Conservation (phyloP, 305 asterid genomes). For the Solanum chacoense region DNA sequence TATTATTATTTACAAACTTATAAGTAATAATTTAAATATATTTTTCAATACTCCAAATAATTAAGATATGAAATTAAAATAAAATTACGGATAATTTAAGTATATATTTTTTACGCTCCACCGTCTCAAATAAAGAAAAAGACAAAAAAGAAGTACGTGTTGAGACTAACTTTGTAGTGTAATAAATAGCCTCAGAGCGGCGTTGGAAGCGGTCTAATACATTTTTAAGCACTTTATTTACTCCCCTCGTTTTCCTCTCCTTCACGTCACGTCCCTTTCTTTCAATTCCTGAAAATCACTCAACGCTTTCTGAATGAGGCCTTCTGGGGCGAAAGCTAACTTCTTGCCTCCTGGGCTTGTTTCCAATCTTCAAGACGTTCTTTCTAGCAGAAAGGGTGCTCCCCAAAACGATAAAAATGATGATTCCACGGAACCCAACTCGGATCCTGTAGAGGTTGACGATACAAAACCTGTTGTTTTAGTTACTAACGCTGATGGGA, state of each 20-base stretch:
- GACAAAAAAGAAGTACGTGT: background rate
- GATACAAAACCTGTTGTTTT: constrained; percentile 52
- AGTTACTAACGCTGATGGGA: constrained; percentile 81
- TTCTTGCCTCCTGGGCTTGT: constrained; percentile 86
- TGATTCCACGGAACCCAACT: constrained; percentile 23
- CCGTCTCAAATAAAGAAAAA: background rate
- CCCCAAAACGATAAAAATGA: constrained; percentile 14
- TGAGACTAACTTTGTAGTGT: background rate
- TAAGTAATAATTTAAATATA: too few species aligned
- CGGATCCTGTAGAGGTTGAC: constrained; percentile 28
- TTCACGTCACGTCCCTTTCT: background rate
- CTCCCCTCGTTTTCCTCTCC: background rate
- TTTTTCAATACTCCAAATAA: background rate
- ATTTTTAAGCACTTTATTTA: background rate
- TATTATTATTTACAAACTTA: background rate
- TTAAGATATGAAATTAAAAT: too few species aligned
- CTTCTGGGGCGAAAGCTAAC: constrained; percentile 43
- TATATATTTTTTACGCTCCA: too few species aligned
- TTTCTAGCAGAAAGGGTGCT: constrained; percentile 39
- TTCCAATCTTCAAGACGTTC: constrained; percentile 73
- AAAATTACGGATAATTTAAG: too few species aligned
- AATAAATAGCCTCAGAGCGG: background rate
- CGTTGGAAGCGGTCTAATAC: constrained; percentile 3
- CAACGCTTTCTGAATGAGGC: constrained; percentile 25
- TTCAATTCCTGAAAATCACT: background rate